A percentile compares a stretch with the other conserved stretches of the same genome.
Conservation (phyloP, 2,329 filamentous ascomycete genomes). For the Akanthomyces uredinophilus region DNA sequence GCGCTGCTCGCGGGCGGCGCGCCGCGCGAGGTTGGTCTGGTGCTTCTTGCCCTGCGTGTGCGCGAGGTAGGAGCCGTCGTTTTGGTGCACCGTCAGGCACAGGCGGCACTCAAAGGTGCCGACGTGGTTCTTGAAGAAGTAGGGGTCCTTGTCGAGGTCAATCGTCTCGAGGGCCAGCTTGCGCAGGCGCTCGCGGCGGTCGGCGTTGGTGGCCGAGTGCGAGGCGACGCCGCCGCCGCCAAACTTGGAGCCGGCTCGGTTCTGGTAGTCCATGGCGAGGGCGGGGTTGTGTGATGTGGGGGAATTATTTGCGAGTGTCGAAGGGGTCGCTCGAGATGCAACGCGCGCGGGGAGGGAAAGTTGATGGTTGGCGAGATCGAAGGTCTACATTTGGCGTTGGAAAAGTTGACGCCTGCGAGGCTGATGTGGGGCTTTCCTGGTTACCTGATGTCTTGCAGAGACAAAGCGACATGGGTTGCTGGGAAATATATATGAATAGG, state of each 20-base stretch:
- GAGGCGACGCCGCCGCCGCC: conserved; percentile 96
- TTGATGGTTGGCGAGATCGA: background rate
- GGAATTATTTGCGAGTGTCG: background rate
- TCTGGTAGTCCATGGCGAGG: conserved; percentile 65
- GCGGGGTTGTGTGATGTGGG: background rate
- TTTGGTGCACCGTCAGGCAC: conserved; percentile 95
- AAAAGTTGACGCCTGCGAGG: conserved; percentile 18
- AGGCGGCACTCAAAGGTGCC: conserved; percentile 97
- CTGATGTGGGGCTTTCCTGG: background rate
- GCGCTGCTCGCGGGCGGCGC: conserved; percentile 91
- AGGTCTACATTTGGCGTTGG: background rate
- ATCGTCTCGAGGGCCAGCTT: conserved; percentile 98
- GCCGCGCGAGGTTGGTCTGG: conserved; percentile 93
- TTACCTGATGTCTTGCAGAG: background rate
- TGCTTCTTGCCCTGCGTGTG: conserved; percentile 99
- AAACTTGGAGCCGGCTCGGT: conserved; percentile 95
- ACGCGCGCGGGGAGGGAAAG: background rate
- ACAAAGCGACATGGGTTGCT: background rate
- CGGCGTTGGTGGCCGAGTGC: conserved; percentile 87
- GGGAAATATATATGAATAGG: too few relatives aligned
- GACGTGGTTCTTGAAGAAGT: conserved; percentile 99
- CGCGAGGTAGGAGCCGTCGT: conserved; percentile 96
- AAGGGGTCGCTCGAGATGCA: background rate
- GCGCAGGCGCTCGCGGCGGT: conserved; percentile 92
- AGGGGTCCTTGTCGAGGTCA: conserved; percentile 98